These are phyloP conservation scores for Platanus orientalis DNA, from an alignment of 164 flowering plant species.

Conservation along the genomic window DNA sequence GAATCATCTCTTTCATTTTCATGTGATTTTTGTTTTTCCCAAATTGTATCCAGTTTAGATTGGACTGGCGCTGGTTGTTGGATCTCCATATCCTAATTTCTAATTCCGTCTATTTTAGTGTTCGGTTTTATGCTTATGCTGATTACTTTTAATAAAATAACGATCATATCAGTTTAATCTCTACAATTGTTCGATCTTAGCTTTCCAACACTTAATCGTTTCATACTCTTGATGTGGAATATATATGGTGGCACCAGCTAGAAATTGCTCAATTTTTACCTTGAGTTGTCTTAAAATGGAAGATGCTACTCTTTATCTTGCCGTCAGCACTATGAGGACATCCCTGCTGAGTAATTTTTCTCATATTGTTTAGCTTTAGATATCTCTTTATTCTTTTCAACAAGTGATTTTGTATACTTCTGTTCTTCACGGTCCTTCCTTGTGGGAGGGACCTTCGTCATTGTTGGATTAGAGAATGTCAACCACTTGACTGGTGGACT, in stretches of 20 bases:
- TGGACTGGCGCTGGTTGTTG: no score
- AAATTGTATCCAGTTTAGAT: no score
- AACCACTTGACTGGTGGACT: neutral
- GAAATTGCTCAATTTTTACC: neutral
- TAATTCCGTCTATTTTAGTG: no score
- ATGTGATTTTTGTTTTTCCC: no score
- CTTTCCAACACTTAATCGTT: neutral
- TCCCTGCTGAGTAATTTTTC: neutral
- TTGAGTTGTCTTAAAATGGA: neutral
- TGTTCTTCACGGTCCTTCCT: neutral
- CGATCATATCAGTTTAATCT: neutral
- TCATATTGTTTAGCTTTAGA: neutral
- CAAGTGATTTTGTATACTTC: neutral
- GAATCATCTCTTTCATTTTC: neutral
- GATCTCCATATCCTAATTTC: no score
- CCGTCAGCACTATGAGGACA: neutral
- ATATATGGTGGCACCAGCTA: no score
- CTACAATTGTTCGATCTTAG: neutral
- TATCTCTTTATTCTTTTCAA: neutral
- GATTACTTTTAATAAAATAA: no score
- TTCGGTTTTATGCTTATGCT: no score
- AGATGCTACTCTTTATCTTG: neutral
- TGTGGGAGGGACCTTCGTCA: neutral
- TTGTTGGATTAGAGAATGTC: neutral
- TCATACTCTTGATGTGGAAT: no score